Conservation (phyloP, 1,284 basidiomycete species). For the Waitea zeae region DNA sequence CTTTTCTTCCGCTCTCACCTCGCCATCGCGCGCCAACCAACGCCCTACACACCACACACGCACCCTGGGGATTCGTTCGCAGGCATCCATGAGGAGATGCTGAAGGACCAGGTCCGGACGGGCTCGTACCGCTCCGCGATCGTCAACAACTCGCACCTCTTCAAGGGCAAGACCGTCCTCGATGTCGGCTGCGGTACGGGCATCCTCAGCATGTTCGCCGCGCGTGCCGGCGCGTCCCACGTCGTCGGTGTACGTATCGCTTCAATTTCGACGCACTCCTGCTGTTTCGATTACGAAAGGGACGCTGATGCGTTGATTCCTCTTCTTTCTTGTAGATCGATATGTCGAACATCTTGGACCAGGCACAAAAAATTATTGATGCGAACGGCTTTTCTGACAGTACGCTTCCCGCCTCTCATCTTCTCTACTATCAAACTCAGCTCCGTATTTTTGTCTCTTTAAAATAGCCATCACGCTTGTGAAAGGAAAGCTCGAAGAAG, state of each 20-base stretch:
- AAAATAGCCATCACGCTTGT: constrained; percentile 79
- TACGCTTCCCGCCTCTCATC: constrained; percentile 23
- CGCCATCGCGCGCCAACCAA: too few species aligned
- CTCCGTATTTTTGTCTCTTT: neutral
- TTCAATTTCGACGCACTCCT: constrained; percentile 1
- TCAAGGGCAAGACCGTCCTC: constrained; percentile 92
- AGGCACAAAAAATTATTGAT: constrained; percentile 92
- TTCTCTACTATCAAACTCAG: too few species aligned
- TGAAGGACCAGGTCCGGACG: constrained; percentile 95
- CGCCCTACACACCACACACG: neutral
- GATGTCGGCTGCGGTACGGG: constrained; percentile 99
- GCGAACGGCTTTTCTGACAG: constrained; percentile 93
- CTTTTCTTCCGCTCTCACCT: too few species aligned
- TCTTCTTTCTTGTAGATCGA: constrained; percentile 80
- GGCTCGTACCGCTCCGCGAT: constrained; percentile 92
- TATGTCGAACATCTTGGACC: constrained; percentile 99
- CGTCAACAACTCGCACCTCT: constrained; percentile 87
- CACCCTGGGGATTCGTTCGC: constrained; percentile 1
- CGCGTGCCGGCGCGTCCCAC: constrained; percentile 90
- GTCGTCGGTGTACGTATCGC: constrained; percentile 69
- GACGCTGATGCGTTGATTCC: constrained; percentile 1
- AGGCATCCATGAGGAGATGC: constrained; percentile 99
- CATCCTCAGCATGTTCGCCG: constrained; percentile 98
- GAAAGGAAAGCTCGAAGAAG: constrained; percentile 96
- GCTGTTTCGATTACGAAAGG: neutral